Conservation (phyloP, 768 basidiomycete genomes). For the Lentinus tigrinus region DNA sequence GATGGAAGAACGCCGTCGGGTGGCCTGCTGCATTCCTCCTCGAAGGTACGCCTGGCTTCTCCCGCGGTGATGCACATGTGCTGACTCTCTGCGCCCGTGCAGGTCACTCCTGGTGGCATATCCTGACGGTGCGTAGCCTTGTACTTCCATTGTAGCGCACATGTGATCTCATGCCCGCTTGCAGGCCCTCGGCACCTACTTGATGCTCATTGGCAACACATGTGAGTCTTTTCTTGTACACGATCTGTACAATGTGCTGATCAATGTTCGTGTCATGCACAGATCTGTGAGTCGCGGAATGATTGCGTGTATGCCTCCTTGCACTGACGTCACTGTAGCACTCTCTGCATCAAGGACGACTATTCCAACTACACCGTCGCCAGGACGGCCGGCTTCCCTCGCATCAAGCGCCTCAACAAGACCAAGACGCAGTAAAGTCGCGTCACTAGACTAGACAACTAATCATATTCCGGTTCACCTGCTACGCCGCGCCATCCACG, state of each 20-base stretch:
- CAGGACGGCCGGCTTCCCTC: constrained; percentile 46
- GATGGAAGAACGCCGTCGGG: constrained; percentile 53
- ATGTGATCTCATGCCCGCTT: constrained; percentile 1
- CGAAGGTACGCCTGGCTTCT: constrained; percentile 44
- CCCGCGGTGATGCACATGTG: background rate
- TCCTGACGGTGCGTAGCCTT: constrained; percentile 50
- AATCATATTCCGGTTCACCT: too few species aligned
- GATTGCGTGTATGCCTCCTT: background rate
- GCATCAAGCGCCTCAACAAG: constrained; percentile 17
- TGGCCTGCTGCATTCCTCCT: constrained; percentile 68
- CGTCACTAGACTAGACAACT: background rate
- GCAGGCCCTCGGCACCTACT: constrained; percentile 30
- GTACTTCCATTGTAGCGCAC: background rate
- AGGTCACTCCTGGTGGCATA: constrained; percentile 79
- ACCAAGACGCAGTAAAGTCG: constrained; percentile 10
- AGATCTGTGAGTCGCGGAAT: constrained; percentile 25
- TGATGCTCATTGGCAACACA: constrained; percentile 33
- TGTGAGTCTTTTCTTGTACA: constrained; percentile 26
- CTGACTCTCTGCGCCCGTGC: background rate
- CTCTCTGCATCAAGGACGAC: constrained; percentile 61
- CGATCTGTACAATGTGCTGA: background rate
- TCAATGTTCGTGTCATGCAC: background rate
- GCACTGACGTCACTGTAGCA: constrained; percentile 33
- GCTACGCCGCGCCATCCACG: too few species aligned
- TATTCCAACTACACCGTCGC: constrained; percentile 47